phyloP scores from a whole-genome alignment of 148 eudicot species.

The Amaranthus cruentus region DNA sequence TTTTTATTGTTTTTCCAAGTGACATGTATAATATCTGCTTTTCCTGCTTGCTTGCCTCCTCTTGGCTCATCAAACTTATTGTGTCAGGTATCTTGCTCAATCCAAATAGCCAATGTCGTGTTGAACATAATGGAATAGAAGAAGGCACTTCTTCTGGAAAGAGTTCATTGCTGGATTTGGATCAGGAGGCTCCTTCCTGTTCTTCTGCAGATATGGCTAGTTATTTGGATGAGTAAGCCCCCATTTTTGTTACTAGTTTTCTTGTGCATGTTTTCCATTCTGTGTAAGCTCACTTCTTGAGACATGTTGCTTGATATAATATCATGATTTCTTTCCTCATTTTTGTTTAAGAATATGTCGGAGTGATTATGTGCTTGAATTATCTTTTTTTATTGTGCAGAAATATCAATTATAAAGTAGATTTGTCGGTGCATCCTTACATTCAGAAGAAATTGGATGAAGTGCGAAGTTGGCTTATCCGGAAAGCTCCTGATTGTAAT shows the following conservation, averaged over 20 bases:
- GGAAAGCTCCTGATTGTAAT: constrained; percentile 23
- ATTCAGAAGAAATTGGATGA: constrained; percentile 42
- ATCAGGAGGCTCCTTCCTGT: constrained; percentile 30
- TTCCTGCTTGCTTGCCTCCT: background rate
- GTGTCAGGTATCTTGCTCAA: constrained; percentile 20
- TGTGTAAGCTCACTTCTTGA: background rate
- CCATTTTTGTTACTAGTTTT: background rate
- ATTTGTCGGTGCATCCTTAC: constrained; percentile 58
- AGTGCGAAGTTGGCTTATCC: constrained; percentile 31
- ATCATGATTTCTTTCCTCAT: background rate
- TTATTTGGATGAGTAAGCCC: constrained; percentile 37
- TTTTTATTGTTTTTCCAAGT: background rate
- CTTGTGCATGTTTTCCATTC: background rate
- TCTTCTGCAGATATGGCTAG: constrained; percentile 24
- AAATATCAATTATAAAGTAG: constrained; percentile 28
- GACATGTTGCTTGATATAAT: constrained; percentile 4
- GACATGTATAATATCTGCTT: background rate
- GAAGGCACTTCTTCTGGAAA: constrained; percentile 27
- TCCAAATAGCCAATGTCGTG: constrained; percentile 23
- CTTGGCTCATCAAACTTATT: background rate
- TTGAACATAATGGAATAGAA: constrained; percentile 33
- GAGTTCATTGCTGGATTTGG: constrained; percentile 27
- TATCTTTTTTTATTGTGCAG: constrained; percentile 34
- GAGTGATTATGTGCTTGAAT: constrained; percentile 1
- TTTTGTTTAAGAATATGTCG: background rate